Percentiles rank a stretch among this genome's conserved stretches.
Conservation (phyloP, 306 rosid genomes). For the Vigna angularis region DNA sequence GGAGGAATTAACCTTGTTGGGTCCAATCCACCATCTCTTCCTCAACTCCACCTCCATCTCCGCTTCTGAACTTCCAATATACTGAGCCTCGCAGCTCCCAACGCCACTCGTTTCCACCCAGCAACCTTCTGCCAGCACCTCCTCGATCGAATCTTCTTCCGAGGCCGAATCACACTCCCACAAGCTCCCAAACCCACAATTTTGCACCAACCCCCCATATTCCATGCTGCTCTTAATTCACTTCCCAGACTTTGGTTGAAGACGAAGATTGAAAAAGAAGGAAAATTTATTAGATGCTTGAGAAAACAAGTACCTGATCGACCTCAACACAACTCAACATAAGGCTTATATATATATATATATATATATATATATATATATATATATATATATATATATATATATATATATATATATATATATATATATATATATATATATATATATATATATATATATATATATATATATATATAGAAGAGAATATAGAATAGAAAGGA, state of each 20-base stretch:
- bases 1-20: conserved; percentile 41
- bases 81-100: background rate
- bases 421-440: background rate
- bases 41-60: conserved; percentile 6
- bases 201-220: conserved; percentile 41
- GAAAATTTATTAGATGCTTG: background rate
- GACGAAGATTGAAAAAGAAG: background rate
- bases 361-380: no score
- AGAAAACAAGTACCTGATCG: background rate
- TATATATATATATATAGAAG: no score
- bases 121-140: conserved; percentile 53
- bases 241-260: no score
- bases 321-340: conserved; percentile 25
- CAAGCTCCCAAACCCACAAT: conserved; percentile 1
- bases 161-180: background rate
- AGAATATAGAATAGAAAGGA: background rate
- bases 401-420: no score
- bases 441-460: background rate
- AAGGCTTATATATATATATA: background rate
- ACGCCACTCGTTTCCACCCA: conserved; percentile 54
- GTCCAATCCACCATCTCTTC: conserved; percentile 63
- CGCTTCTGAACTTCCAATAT: background rate
- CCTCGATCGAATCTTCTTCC: conserved; percentile 49
- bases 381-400: no score
- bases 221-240: conserved; percentile 36